These are phyloP conservation scores for Pichia sp. DNA, from an alignment of 1,139 yeast species.

Conservation along the genomic window DNA sequence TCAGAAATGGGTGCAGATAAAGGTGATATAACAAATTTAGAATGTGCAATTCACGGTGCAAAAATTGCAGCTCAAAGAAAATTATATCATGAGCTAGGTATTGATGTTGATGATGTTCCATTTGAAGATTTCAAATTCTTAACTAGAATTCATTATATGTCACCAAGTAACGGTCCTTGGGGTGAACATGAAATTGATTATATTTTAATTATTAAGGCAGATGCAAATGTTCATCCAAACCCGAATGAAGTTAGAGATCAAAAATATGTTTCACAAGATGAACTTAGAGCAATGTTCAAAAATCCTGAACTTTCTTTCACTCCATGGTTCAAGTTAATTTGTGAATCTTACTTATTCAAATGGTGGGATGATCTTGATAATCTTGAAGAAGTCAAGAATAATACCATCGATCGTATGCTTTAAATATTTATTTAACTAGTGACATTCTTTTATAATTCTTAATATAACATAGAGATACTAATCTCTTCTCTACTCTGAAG, in stretches of 20 bases:
- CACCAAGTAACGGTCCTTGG: slow-evolving; percentile 82
- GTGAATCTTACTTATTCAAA: slow-evolving; percentile 79
- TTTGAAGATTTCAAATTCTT: slow-evolving; percentile 66
- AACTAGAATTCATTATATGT: slow-evolving; percentile 91
- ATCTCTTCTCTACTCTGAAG: too few relatives aligned
- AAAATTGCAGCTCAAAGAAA: slow-evolving; percentile 88
- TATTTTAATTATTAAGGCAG: slow-evolving; percentile 68
- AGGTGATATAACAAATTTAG: slow-evolving; percentile 33
- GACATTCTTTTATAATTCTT: neutral
- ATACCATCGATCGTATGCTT: slow-evolving; percentile 42
- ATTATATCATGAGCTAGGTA: slow-evolving; percentile 88
- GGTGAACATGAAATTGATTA: slow-evolving; percentile 98
- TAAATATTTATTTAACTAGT: slow-evolving; percentile 12
- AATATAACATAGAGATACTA: too few relatives aligned
- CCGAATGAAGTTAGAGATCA: slow-evolving; percentile 81
- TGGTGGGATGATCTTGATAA: slow-evolving; percentile 85
- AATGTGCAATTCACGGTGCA: slow-evolving; percentile 66
- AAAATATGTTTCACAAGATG: slow-evolving; percentile 62
- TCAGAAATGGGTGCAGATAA: slow-evolving; percentile 60
- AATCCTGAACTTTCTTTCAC: slow-evolving; percentile 65
- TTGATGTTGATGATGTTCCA: slow-evolving; percentile 51
- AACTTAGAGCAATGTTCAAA: slow-evolving; percentile 69
- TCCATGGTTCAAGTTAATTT: slow-evolving; percentile 96
- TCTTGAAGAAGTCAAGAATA: slow-evolving; percentile 42
- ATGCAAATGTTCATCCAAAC: slow-evolving; percentile 47